A percentile compares a stretch with the other conserved stretches of the same genome.
Evolutionary conservation across 768 basidiomycete genomes (phyloP).

Genomic region (Leccinum subgranulosum): DNA sequence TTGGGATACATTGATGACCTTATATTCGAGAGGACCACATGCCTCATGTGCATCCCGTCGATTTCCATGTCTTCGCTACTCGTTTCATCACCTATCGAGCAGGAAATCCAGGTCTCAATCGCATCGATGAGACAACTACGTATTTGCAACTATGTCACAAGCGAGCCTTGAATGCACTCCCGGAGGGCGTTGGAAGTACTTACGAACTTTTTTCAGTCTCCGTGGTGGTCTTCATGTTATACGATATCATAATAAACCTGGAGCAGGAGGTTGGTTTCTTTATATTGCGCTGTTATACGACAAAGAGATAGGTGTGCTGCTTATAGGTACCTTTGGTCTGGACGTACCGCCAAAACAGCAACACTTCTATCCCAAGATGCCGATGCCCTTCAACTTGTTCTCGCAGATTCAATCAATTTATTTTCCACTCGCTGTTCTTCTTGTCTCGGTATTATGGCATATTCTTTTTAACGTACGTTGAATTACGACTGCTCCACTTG

Average conservation of each 20-base stretch:
- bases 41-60: not conserved
- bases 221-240: constrained; percentile 14
- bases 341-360: not conserved
- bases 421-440: constrained; percentile 18
- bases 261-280: constrained; percentile 13
- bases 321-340: constrained; percentile 18
- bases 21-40: not conserved
- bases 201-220: constrained; percentile 10
- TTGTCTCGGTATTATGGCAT: constrained; percentile 26
- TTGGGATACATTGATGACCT: not conserved
- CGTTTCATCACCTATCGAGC: not conserved
- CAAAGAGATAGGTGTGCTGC: not conserved
- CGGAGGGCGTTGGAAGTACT: not conserved
- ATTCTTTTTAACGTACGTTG: constrained; percentile 18
- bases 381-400: not conserved
- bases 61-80: constrained; percentile 11
- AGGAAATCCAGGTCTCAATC: constrained; percentile 2
- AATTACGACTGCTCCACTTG: no score
- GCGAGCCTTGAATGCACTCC: not conserved
- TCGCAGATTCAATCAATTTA: not conserved
- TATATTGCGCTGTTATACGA: not conserved
- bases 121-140: constrained; percentile 12
- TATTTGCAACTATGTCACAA: constrained; percentile 14
- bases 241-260: constrained; percentile 21
- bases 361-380: not conserved